Conservation (phyloP, 2,329 filamentous ascomycete genomes). For the Rutstroemia sp. region DNA sequence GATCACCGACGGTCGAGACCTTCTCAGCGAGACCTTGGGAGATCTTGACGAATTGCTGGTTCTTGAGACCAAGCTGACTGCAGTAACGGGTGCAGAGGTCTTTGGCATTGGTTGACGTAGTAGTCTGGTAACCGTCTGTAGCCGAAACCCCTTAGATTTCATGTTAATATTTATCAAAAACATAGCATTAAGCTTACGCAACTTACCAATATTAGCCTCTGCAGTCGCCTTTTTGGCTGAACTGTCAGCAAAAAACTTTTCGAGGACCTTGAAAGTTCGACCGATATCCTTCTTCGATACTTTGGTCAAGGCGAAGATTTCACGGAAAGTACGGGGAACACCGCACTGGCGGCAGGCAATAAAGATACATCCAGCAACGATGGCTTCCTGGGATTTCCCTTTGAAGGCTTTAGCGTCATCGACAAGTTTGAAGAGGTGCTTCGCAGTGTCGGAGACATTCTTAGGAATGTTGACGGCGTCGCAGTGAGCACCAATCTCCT, state of each 20-base stretch:
- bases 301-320: slow-evolving; percentile 88
- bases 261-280: slow-evolving; percentile 85
- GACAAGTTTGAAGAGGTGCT: slow-evolving; percentile 90
- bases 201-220: slow-evolving; percentile 48
- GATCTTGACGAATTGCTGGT: slow-evolving; percentile 70
- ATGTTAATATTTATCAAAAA: slow-evolving; percentile 26
- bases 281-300: slow-evolving; percentile 98
- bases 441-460: slow-evolving; percentile 79
- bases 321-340: slow-evolving; percentile 83
- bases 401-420: slow-evolving; percentile 92
- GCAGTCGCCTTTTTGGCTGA: slow-evolving; percentile 44
- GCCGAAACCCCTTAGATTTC: slow-evolving; percentile 21
- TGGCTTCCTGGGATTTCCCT: slow-evolving; percentile 86
- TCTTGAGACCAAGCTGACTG: slow-evolving; percentile 67
- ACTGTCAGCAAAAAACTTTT: slow-evolving; percentile 76
- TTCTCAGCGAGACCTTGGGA: slow-evolving; percentile 71
- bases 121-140: slow-evolving; percentile 60
- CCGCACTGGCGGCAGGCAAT: slow-evolving; percentile 89
- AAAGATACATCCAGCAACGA: slow-evolving; percentile 96
- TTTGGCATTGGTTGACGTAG: slow-evolving; percentile 69
- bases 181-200: slow-evolving; percentile 17
- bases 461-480: slow-evolving; percentile 77
- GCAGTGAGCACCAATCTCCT: slow-evolving; percentile 80
- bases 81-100: slow-evolving; percentile 88
- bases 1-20: slow-evolving; percentile 68